Evolutionary conservation across 2,329 filamentous ascomycete genomes (phyloP).

Genomic region (Akanthomyces dipterigenus): DNA sequence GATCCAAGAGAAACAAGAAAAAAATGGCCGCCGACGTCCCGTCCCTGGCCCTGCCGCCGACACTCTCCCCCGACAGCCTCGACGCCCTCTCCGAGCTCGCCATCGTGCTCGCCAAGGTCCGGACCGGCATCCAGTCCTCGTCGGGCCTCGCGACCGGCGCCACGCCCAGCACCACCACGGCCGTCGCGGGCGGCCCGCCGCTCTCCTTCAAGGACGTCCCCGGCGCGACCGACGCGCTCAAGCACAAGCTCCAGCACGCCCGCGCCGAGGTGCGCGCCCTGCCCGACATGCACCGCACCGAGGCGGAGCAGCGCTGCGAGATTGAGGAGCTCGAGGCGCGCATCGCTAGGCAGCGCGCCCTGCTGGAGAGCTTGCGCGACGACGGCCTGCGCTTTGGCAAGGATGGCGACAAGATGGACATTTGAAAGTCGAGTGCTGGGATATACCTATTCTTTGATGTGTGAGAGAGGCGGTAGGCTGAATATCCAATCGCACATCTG

Average conservation of each 20-base stretch:
- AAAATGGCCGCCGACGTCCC: constrained; percentile 31
- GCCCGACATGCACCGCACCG: constrained; percentile 61
- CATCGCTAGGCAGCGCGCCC: constrained; percentile 54
- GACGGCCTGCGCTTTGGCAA: constrained; percentile 36
- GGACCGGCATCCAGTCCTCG: constrained; percentile 39
- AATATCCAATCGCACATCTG: not conserved
- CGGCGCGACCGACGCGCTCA: constrained; percentile 69
- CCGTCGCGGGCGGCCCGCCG: constrained; percentile 22
- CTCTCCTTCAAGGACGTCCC: constrained; percentile 66
- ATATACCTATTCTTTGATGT: not conserved
- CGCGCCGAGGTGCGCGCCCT: constrained; percentile 57
- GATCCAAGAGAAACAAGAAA: not conserved
- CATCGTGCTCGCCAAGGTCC: constrained; percentile 68
- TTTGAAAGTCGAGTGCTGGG: constrained; percentile 20
- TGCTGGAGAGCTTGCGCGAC: constrained; percentile 48
- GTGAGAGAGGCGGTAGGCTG: too few species aligned
- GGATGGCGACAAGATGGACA: constrained; percentile 35
- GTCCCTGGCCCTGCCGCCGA: constrained; percentile 48
- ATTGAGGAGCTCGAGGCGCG: constrained; percentile 58
- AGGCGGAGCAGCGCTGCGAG: constrained; percentile 65
- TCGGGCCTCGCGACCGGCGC: constrained; percentile 33
- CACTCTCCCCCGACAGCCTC: constrained; percentile 74
- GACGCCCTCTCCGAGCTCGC: constrained; percentile 80
- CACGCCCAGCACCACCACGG: constrained; percentile 25
- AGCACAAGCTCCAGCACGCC: constrained; percentile 77